Conservation (phyloP, 1,139 yeast species). For the Protomyces inundatus region DNA sequence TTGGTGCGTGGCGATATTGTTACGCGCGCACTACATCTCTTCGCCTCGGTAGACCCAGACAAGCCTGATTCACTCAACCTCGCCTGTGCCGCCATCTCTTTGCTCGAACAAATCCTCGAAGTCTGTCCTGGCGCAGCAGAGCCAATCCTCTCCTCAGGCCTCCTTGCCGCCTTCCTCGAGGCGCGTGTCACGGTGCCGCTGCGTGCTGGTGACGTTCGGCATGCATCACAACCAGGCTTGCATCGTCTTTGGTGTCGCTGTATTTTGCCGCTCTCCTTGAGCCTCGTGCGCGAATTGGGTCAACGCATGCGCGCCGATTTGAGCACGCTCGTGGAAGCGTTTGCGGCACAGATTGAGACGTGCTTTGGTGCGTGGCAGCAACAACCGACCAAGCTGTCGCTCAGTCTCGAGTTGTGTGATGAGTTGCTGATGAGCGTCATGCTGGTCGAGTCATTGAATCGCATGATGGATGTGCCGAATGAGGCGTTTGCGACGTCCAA, state of each 20-base stretch:
- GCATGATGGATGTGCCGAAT: constrained; percentile 2
- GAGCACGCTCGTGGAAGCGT: background rate
- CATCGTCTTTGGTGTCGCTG: background rate
- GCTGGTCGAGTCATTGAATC: constrained; percentile 4
- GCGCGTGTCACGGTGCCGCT: background rate
- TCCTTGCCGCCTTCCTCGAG: background rate
- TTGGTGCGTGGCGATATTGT: background rate
- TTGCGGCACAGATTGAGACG: constrained; percentile 1
- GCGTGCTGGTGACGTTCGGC: background rate
- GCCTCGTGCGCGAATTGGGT: constrained; percentile 8
- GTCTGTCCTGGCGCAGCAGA: background rate
- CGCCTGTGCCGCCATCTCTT: background rate
- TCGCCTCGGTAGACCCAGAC: background rate
- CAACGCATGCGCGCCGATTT: constrained; percentile 8
- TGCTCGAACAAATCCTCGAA: background rate
- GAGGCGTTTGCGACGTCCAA: background rate
- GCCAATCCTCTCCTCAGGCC: background rate
- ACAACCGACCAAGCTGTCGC: background rate
- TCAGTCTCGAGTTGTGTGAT: background rate
- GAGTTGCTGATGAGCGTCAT: constrained; percentile 1
- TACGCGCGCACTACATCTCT: background rate
- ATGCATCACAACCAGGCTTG: background rate
- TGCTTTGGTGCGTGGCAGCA: constrained; percentile 4
- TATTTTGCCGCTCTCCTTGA: constrained; percentile 5
- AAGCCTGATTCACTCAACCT: background rate